Evolutionary conservation across 768 basidiomycete species (phyloP).

Genomic region (Hysterangium stoloniferum): DNA sequence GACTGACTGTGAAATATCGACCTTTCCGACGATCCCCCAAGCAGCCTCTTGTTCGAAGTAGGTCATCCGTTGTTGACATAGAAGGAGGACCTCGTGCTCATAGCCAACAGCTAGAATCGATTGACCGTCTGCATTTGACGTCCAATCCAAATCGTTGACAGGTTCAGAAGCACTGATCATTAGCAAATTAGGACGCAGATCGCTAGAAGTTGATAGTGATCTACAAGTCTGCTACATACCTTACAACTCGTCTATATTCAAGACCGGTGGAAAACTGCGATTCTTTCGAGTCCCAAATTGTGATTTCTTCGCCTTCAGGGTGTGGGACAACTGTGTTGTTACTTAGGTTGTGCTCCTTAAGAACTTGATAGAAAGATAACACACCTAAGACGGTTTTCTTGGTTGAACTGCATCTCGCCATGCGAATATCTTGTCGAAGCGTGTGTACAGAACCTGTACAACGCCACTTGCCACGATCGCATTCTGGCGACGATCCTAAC

Average conservation of each 20-base stretch:
- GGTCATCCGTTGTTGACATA: slow-evolving; percentile 90
- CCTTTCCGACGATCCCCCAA: slow-evolving; percentile 64
- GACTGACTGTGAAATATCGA: slow-evolving; percentile 65
- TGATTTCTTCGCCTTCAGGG: slow-evolving; percentile 65
- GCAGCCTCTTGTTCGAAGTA: slow-evolving; percentile 80
- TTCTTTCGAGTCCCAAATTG: slow-evolving; percentile 94
- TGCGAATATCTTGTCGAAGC: slow-evolving; percentile 51
- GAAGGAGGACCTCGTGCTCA: slow-evolving; percentile 64
- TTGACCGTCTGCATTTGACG: slow-evolving; percentile 80
- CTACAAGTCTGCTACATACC: slow-evolving; percentile 46
- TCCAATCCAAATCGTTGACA: slow-evolving; percentile 88
- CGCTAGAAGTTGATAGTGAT: neutral
- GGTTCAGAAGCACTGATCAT: slow-evolving; percentile 29
- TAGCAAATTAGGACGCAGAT: neutral
- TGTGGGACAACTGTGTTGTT: slow-evolving; percentile 46
- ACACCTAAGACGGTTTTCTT: slow-evolving; percentile 87
- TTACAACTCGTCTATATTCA: slow-evolving; percentile 59
- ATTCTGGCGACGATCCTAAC: slow-evolving; percentile 12
- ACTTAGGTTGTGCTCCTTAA: slow-evolving; percentile 6
- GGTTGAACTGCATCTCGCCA: slow-evolving; percentile 80
- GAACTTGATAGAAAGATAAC: slow-evolving; percentile 18
- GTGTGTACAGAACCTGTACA: slow-evolving; percentile 73
- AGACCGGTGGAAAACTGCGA: slow-evolving; percentile 90
- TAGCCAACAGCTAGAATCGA: slow-evolving; percentile 91
- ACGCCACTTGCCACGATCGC: slow-evolving; percentile 36